Conservation (phyloP, 1,284 basidiomycete species). For the Wolfiporia cocos region DNA sequence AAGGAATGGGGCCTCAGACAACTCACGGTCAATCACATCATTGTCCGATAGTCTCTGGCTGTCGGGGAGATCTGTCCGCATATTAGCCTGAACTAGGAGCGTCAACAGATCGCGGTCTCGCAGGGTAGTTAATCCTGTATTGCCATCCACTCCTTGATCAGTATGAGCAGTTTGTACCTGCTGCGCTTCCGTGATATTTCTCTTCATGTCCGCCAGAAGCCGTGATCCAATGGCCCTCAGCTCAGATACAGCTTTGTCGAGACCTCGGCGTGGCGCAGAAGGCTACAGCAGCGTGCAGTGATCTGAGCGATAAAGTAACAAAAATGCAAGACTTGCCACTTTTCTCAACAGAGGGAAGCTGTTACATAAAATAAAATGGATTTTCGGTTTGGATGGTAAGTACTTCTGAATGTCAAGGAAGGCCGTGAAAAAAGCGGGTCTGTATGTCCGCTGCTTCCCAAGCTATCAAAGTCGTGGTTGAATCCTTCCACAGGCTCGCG, state of each 20-base stretch:
- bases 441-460: slow-evolving; percentile 21
- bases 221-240: slow-evolving; percentile 31
- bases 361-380: slow-evolving; percentile 5
- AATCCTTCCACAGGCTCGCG: slow-evolving; percentile 34
- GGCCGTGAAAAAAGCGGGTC: slow-evolving; percentile 36
- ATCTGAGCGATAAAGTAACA: neutral
- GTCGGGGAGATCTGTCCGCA: slow-evolving; percentile 35
- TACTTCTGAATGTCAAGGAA: slow-evolving; percentile 23
- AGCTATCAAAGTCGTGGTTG: slow-evolving; percentile 42
- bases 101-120: slow-evolving; percentile 25
- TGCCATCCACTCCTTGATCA: slow-evolving; percentile 4
- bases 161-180: neutral
- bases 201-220: slow-evolving; percentile 37
- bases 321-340: no score
- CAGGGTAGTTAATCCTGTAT: neutral
- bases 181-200: slow-evolving; percentile 9
- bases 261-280: slow-evolving; percentile 25
- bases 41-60: slow-evolving; percentile 43
- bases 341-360: no score
- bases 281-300: neutral
- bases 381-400: neutral
- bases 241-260: slow-evolving; percentile 17
- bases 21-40: slow-evolving; percentile 52
- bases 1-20: slow-evolving; percentile 19
- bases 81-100: slow-evolving; percentile 39